Conservation (phyloP, 2,329 filamentous ascomycete genomes). For the Pezicula carpinea region DNA sequence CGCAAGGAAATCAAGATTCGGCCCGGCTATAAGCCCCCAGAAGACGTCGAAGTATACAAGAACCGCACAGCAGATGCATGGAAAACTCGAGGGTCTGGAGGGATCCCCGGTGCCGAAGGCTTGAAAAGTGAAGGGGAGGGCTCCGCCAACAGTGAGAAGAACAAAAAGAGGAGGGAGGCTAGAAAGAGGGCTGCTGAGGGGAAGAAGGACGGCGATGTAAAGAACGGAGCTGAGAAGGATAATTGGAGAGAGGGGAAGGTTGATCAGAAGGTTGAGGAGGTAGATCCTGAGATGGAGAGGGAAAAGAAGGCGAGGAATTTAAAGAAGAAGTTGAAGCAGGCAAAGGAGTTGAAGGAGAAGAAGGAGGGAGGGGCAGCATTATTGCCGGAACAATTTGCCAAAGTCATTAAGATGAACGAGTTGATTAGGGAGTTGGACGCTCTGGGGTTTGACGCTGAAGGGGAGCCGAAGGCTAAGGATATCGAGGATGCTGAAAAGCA, state of each 20-base stretch:
- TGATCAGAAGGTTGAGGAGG: slow-evolving; percentile 33
- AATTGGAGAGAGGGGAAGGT: slow-evolving; percentile 16
- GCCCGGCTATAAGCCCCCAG: slow-evolving; percentile 87
- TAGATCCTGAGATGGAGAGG: slow-evolving; percentile 69
- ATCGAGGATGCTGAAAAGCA: slow-evolving; percentile 2
- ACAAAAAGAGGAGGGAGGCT: slow-evolving; percentile 72
- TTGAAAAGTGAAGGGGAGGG: slow-evolving; percentile 42
- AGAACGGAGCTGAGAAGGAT: slow-evolving; percentile 32
- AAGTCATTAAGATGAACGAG: slow-evolving; percentile 96
- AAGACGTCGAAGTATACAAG: slow-evolving; percentile 95
- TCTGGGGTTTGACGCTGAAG: slow-evolving; percentile 78
- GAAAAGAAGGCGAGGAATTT: slow-evolving; percentile 92
- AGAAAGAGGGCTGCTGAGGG: slow-evolving; percentile 47
- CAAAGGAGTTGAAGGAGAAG: slow-evolving; percentile 83
- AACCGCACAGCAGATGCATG: slow-evolving; percentile 84
- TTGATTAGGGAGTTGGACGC: slow-evolving; percentile 81
- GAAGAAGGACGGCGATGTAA: slow-evolving; percentile 34
- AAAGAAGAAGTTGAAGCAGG: slow-evolving; percentile 92
- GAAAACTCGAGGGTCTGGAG: slow-evolving; percentile 67
- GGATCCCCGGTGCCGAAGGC: slow-evolving; percentile 70
- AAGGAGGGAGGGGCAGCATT: slow-evolving; percentile 81
- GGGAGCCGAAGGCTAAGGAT: slow-evolving; percentile 49
- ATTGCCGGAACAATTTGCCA: slow-evolving; percentile 91
- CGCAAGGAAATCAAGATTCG: slow-evolving; percentile 91
- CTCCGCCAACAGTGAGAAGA: slow-evolving; percentile 67